Conservation (phyloP, 768 basidiomycete species). For the Termitomyces heimii region DNA sequence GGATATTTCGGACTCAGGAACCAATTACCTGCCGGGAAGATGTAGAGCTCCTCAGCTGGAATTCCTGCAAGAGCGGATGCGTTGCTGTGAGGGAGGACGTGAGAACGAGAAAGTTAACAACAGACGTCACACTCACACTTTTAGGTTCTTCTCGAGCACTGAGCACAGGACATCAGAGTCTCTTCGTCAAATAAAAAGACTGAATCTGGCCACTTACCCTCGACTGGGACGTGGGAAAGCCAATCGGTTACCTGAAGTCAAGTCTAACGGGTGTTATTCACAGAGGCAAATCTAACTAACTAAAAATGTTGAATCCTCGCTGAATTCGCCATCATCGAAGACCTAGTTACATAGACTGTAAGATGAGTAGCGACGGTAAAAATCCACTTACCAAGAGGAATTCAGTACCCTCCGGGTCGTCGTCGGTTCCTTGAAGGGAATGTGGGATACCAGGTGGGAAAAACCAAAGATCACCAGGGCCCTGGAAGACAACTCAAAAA, state of each 20-base stretch:
- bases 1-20: neutral
- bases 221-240: constrained; percentile 47
- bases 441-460: constrained; percentile 54
- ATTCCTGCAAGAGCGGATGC: constrained; percentile 34
- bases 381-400: constrained; percentile 37
- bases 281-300: constrained; percentile 14
- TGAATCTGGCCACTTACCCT: constrained; percentile 20
- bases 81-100: constrained; percentile 13
- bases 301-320: constrained; percentile 49
- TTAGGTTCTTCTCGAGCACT: constrained; percentile 51
- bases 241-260: constrained; percentile 43
- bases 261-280: neutral
- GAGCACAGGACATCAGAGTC: neutral
- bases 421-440: constrained; percentile 44
- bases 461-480: constrained; percentile 48
- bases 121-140: constrained; percentile 18
- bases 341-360: constrained; percentile 22
- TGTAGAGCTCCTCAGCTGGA: constrained; percentile 42
- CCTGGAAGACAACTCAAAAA: constrained; percentile 16
- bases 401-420: constrained; percentile 40
- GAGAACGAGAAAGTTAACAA: neutral
- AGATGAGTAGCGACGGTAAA: neutral
- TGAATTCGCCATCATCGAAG: constrained; percentile 46
- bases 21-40: constrained; percentile 39
- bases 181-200: neutral